Percentiles rank a stretch among this genome's conserved stretches.
phyloP scores from a whole-genome alignment of 2,329 filamentous ascomycete genomes.

The Clonostachys rosea region DNA sequence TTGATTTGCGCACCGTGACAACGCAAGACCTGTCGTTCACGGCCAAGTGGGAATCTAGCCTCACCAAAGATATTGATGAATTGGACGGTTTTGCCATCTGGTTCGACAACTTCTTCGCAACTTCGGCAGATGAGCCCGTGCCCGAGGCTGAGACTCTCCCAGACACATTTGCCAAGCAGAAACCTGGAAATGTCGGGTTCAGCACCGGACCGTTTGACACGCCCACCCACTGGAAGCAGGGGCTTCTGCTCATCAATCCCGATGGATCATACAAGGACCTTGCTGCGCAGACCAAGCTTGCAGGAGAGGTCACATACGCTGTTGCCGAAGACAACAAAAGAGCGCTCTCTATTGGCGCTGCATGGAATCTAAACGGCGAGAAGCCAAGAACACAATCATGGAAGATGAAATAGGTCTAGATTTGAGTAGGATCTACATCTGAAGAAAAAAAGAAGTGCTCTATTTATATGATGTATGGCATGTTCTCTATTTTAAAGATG shows the following conservation, averaged over 20 bases:
- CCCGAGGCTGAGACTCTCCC: slow-evolving; percentile 49
- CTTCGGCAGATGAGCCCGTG: slow-evolving; percentile 47
- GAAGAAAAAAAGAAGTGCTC: background rate
- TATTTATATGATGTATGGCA: background rate
- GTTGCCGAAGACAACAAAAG: slow-evolving; percentile 67
- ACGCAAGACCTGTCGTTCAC: slow-evolving; percentile 73
- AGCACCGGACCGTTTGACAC: slow-evolving; percentile 76
- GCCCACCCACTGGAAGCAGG: slow-evolving; percentile 89
- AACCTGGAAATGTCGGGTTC: slow-evolving; percentile 68
- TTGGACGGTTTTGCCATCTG: slow-evolving; percentile 88
- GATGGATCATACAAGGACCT: slow-evolving; percentile 39
- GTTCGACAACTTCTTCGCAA: slow-evolving; percentile 92
- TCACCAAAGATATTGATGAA: slow-evolving; percentile 58
- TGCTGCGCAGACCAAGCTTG: slow-evolving; percentile 52
- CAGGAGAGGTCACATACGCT: slow-evolving; percentile 65
- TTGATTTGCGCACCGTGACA: slow-evolving; percentile 72
- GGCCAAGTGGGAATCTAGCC: slow-evolving; percentile 57
- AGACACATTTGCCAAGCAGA: slow-evolving; percentile 54
- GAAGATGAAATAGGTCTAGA: slow-evolving; percentile 33
- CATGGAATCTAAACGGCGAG: slow-evolving; percentile 49
- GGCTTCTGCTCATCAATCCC: slow-evolving; percentile 65
- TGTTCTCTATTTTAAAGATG: slow-evolving; percentile 48
- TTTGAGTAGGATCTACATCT: background rate
- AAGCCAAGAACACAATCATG: slow-evolving; percentile 42
- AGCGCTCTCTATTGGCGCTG: slow-evolving; percentile 58